phyloP scores from a whole-genome alignment of 1,139 yeast species.

The Taphrina confusa region DNA sequence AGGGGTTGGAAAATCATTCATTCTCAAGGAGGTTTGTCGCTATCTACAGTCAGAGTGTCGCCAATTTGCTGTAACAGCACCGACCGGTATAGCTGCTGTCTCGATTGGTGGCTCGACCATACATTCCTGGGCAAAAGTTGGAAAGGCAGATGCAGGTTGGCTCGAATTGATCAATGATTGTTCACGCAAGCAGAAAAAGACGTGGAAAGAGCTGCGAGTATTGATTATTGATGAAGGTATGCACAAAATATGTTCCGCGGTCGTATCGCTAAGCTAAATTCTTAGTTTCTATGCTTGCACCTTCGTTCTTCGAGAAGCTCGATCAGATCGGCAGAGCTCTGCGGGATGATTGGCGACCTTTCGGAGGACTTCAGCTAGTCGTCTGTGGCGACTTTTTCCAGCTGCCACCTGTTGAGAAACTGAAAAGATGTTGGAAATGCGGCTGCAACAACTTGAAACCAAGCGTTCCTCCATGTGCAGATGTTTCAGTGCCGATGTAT shows the following conservation, averaged over 20 bases:
- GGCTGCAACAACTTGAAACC: background rate
- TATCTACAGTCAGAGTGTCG: constrained; percentile 47
- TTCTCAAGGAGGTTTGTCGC: constrained; percentile 68
- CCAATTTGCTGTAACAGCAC: constrained; percentile 78
- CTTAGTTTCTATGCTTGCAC: constrained; percentile 77
- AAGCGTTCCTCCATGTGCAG: background rate
- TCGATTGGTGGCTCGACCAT: constrained; percentile 85
- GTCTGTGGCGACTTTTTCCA: constrained; percentile 91
- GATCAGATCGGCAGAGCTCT: constrained; percentile 63
- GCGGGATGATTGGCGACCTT: constrained; percentile 58
- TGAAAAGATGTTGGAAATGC: constrained; percentile 37
- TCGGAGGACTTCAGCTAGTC: constrained; percentile 85
- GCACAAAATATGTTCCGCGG: background rate
- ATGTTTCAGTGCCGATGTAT: constrained; percentile 2
- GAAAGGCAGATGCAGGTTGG: constrained; percentile 60
- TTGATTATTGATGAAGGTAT: constrained; percentile 69
- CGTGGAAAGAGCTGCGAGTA: constrained; percentile 66
- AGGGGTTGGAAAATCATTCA: constrained; percentile 83
- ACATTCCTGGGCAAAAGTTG: constrained; percentile 85
- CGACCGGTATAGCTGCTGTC: constrained; percentile 91
- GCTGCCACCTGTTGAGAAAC: constrained; percentile 73
- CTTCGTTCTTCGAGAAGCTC: constrained; percentile 67
- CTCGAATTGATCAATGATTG: constrained; percentile 48
- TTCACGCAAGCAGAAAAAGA: constrained; percentile 59
- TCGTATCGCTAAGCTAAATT: no score